A percentile compares a stretch with the other conserved stretches of the same genome.
Evolutionary conservation across 2,329 filamentous ascomycete genomes (phyloP).

Genomic region (Pseudomassariella vexata): DNA sequence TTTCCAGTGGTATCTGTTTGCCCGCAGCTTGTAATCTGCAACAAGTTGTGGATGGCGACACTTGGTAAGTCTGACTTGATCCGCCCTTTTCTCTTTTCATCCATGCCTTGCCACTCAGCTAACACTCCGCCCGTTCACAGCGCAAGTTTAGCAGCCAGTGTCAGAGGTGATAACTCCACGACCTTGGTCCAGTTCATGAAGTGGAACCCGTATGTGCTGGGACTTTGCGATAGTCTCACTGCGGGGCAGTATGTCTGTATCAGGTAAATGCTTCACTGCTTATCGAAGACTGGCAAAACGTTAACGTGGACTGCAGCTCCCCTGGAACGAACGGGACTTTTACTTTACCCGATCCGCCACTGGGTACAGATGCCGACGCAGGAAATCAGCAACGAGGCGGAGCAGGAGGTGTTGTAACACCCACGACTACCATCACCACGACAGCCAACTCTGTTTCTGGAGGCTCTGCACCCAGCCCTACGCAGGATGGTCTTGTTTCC

Average conservation of each 20-base stretch:
- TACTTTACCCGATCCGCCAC: not conserved
- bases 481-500: conserved; percentile 7
- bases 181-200: not conserved
- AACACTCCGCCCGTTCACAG: not conserved
- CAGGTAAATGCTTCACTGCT: conserved; percentile 2
- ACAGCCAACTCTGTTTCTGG: not conserved
- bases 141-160: not conserved
- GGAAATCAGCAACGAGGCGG: conserved; percentile 5
- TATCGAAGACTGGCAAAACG: too few relatives aligned
- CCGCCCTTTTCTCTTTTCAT: too few relatives aligned
- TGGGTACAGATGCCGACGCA: conserved; percentile 3
- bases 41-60: not conserved
- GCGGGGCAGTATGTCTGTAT: conserved; percentile 3
- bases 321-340: conserved; percentile 2
- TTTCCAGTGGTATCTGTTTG: not conserved
- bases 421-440: conserved; percentile 1
- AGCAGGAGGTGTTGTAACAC: conserved; percentile 1
- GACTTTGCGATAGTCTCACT: conserved; percentile 1
- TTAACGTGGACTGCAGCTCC: too few relatives aligned
- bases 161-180: not conserved
- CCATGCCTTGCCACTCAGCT: too few relatives aligned
- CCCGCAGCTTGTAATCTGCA: conserved; percentile 3
- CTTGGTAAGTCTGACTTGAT: not conserved
- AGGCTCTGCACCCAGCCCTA: conserved; percentile 5
- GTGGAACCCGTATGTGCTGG: conserved; percentile 4